Evolutionary conservation across 345 rosid species (phyloP).

Genomic region (Gossypium rotundifolium): DNA sequence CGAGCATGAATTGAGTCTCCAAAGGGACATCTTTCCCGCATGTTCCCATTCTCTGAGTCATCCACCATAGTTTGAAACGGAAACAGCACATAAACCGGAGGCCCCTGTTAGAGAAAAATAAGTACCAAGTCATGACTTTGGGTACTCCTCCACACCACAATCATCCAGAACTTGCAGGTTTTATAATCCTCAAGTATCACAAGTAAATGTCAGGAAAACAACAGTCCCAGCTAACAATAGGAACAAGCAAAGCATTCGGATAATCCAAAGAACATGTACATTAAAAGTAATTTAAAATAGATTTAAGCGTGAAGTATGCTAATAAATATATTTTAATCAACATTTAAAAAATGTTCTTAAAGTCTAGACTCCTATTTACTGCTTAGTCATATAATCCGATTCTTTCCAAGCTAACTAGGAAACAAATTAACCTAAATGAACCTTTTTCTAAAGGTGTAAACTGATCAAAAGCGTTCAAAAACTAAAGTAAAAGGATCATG

Average conservation of each 20-base stretch:
- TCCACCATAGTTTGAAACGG: slow-evolving; percentile 99
- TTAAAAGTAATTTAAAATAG: neutral
- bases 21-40: slow-evolving; percentile 86
- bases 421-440: neutral
- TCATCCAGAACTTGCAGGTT: neutral
- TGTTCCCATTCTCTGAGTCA: slow-evolving; percentile 98
- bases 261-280: neutral
- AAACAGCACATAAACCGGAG: slow-evolving; percentile 77
- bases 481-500: neutral
- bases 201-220: neutral
- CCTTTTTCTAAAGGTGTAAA: neutral
- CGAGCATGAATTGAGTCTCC: slow-evolving; percentile 93
- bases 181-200: neutral
- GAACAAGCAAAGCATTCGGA: neutral
- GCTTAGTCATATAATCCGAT: neutral
- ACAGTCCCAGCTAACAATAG: neutral
- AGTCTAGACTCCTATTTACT: neutral
- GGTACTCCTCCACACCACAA: neutral
- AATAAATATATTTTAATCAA: neutral
- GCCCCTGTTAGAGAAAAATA: slow-evolving; percentile 45
- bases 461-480: neutral
- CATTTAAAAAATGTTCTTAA: neutral
- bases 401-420: neutral
- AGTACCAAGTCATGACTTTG: neutral
- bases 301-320: neutral